phyloP scores from a whole-genome alignment of 2,329 filamentous ascomycete genomes.

The Calonectria hongkongensis region DNA sequence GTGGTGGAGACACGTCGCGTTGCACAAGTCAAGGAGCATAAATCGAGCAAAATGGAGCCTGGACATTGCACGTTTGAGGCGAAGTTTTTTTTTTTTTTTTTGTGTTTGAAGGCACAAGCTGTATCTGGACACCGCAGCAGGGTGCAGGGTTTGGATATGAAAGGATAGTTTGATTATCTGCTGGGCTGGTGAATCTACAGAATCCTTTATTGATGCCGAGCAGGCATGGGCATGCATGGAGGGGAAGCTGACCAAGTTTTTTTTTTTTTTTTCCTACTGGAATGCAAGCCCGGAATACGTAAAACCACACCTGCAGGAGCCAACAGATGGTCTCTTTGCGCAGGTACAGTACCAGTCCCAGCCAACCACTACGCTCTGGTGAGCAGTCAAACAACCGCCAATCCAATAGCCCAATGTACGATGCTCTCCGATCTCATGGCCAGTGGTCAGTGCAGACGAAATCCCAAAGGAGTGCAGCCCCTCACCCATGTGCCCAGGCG shows the following conservation, averaged over 20 bases:
- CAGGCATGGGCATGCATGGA: conserved; percentile 19
- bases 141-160: conserved; percentile 14
- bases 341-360: conserved; percentile 33
- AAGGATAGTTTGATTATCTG: conserved; percentile 17
- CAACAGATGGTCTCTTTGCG: conserved; percentile 27
- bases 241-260: neutral
- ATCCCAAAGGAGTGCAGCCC: conserved; percentile 14
- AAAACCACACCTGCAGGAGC: conserved; percentile 25
- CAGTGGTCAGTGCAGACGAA: conserved; percentile 13
- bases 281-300: conserved; percentile 1
- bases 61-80: conserved; percentile 32
- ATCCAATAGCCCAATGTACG: conserved; percentile 4
- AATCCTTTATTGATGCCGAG: conserved; percentile 1
- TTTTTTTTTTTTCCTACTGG: conserved; percentile 2
- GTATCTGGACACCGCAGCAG: neutral
- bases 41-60: conserved; percentile 28
- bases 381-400: conserved; percentile 22
- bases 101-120: conserved; percentile 20
- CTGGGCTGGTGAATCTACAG: conserved; percentile 21
- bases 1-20: conserved; percentile 12
- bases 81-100: neutral
- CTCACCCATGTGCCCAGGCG: conserved; percentile 30
- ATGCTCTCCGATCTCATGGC: conserved; percentile 7
- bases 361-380: neutral
- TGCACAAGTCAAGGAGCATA: conserved; percentile 26